Evolutionary conservation across 148 eudicot genomes (phyloP), one percentile per base, ranked within the genome.

Genomic region (Rhododendron williamsianum): DNA sequence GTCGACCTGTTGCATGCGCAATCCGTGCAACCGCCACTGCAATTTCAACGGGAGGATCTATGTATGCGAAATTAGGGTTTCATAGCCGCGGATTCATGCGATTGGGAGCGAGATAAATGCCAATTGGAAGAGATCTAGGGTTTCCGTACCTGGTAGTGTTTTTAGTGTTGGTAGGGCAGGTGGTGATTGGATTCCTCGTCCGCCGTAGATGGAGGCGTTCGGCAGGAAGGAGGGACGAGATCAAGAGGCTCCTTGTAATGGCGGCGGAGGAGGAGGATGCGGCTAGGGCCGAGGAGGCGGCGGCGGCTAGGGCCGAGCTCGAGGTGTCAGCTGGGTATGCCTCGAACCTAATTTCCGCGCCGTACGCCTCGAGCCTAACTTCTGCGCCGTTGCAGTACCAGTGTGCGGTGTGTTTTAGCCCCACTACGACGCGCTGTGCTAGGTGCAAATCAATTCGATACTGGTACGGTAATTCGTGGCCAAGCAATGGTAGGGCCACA

Each of bases 391-490:
- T 82, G 48, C 92, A 80, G 82, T 91, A 91, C 58, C 85, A 87
- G 79, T 95, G 98, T 74, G 93, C 91, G 16, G 91, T 93, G 52
- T 95, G 98, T 83, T 88, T 58, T n/a, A 30, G 87, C 18, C 94
- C 95, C 1, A 91, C 97, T 1, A 85, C 88, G 2, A 90, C 89
- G 69, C 92, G 95, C 9, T 95, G 98, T 58, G 63, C 91, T 54
- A 88, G 91, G 90, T 95, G 98, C 92, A 95, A 94, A 87, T 85
- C 94, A 16, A 93, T 93, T 81, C 85, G 90, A 69, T 95, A 95
- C 86, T 95, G 98, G 97, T 95, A 92, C 86, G 91, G 4, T 80
- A 25, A 58, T 41, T 79, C 65, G 43, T 51, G 41, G 45, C 36
- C 54, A 41, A 41, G 45, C 45, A 41, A 41, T 41, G 45, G 45